A percentile compares a stretch with the other conserved stretches of the same genome.
Conservation (phyloP, 2,329 filamentous ascomycete genomes). For the Didymellaceae sp. region DNA sequence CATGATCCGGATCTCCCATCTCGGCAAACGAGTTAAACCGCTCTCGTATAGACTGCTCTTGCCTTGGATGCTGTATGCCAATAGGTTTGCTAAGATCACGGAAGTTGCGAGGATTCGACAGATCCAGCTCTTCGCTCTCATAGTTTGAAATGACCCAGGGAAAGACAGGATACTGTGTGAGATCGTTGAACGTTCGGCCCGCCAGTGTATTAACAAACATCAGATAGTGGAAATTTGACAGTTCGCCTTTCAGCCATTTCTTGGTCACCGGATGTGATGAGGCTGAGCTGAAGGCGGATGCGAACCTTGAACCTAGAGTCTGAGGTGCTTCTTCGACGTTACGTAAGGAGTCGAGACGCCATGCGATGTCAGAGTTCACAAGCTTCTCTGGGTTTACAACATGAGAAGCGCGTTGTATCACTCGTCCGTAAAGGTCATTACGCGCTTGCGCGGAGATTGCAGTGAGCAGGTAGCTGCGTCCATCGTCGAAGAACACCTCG, state of each 20-base stretch:
- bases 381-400: slow-evolving; percentile 72
- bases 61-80: slow-evolving; percentile 81
- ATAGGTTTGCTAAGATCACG: slow-evolving; percentile 94
- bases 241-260: slow-evolving; percentile 90
- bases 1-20: slow-evolving; percentile 78
- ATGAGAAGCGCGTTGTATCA: slow-evolving; percentile 80
- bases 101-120: slow-evolving; percentile 83
- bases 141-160: slow-evolving; percentile 98
- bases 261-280: slow-evolving; percentile 84
- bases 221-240: slow-evolving; percentile 98
- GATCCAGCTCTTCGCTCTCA: slow-evolving; percentile 87
- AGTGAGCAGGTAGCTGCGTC: slow-evolving; percentile 91
- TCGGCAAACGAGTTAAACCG: slow-evolving; percentile 88
- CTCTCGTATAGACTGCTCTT: slow-evolving; percentile 81
- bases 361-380: slow-evolving; percentile 83
- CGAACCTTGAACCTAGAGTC: slow-evolving; percentile 84
- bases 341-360: slow-evolving; percentile 86
- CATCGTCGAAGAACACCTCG: slow-evolving; percentile 98
- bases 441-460: slow-evolving; percentile 75
- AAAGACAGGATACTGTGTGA: slow-evolving; percentile 98
- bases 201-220: slow-evolving; percentile 99
- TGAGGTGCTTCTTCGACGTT: slow-evolving; percentile 68
- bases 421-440: slow-evolving; percentile 80
- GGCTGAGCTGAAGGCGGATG: slow-evolving; percentile 86
- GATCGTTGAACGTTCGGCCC: slow-evolving; percentile 93